Base-by-base conservation (phyloP, 768 basidiomycete genomes). In the Fomitopsis serialis region DNA sequence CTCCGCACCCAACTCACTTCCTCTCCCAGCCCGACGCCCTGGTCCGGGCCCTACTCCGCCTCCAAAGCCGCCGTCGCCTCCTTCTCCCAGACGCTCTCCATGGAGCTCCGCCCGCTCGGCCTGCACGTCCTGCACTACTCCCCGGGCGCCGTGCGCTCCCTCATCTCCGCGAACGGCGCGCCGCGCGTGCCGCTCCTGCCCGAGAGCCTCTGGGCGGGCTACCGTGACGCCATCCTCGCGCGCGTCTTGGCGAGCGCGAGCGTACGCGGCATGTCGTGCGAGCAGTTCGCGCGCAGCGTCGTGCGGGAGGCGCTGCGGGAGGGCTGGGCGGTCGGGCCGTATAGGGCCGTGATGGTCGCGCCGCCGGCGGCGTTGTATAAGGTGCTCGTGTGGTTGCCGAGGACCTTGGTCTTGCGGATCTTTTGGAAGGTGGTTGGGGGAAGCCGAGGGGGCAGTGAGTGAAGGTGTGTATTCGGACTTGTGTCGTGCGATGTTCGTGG, bases 21-120 rank as follows among this genome's bases (percentile, higher is more conserved):
- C 45, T 45, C 4, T 13, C 19, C 24, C 53, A 89, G 87, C 45
- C 72, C 86, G 0, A 80, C 81, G 0, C 87, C 89, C 0, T 92
- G 87, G 87, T 79, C 78, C 50, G 76, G 79, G 0, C 62, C 82
- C 10, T 87, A 87, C 58, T 71, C 71, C 27, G 78, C 82, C 0
- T 65, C 76, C 44, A 87, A 85, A 62, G 78, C 84, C 0, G 82
- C 82, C 0, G 64, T 83, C 3, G 80, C 80, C 43, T 69, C 76
- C 21, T 69, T 90, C 29, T 81, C 80, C 47, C 80, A 90, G 40
- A 77, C 80, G 0, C 75, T 92, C 6, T 75, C 74, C 2, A 85
- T 89, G 86, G 89, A 92, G 62, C 82, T 82, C 68, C 77, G 74
- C 42, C 86, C 88, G 0, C 79, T 90, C 64, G 80, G 82, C 29